These are phyloP conservation scores for Sphaerulina musiva DNA, from an alignment of 2,329 filamentous ascomycete genomes.

Conservation along the genomic window DNA sequence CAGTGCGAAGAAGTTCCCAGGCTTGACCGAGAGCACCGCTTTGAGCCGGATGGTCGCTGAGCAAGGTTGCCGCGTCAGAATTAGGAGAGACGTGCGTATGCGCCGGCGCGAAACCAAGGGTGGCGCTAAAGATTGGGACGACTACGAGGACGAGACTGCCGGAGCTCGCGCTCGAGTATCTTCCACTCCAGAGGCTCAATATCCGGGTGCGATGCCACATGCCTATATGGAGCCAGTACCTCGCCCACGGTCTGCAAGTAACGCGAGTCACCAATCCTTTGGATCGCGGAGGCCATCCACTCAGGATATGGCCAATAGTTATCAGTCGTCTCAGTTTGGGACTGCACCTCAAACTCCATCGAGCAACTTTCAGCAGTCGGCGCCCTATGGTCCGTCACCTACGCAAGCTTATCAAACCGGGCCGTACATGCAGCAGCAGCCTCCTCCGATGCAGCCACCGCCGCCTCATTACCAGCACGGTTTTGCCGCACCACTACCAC, in stretches of 20 bases:
- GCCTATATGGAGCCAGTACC: constrained; percentile 32
- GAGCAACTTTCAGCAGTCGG: constrained; percentile 34
- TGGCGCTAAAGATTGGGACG: constrained; percentile 58
- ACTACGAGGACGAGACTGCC: constrained; percentile 51
- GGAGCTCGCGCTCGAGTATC: constrained; percentile 44
- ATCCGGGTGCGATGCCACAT: constrained; percentile 20
- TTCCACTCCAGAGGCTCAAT: constrained; percentile 30
- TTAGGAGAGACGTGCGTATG: constrained; percentile 89
- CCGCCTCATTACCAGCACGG: constrained; percentile 27
- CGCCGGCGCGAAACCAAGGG: constrained; percentile 71
- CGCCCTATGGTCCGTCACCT: constrained; percentile 32
- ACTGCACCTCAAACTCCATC: constrained; percentile 37
- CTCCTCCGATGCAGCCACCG: constrained; percentile 33
- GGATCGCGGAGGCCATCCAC: constrained; percentile 39
- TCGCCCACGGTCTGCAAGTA: constrained; percentile 37
- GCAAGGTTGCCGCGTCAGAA: constrained; percentile 92
- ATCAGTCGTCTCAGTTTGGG: constrained; percentile 38
- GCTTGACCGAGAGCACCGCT: constrained; percentile 78
- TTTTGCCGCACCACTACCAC: constrained; percentile 23
- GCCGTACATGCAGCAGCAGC: constrained; percentile 29
- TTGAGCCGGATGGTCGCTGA: constrained; percentile 89
- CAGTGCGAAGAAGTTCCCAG: constrained; percentile 98
- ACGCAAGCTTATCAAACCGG: constrained; percentile 25
- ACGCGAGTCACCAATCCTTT: constrained; percentile 32
- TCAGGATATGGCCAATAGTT: constrained; percentile 40